Base-by-base conservation (phyloP, 495 filamentous ascomycete species). In the Polyplosphaeria fusca region DNA sequence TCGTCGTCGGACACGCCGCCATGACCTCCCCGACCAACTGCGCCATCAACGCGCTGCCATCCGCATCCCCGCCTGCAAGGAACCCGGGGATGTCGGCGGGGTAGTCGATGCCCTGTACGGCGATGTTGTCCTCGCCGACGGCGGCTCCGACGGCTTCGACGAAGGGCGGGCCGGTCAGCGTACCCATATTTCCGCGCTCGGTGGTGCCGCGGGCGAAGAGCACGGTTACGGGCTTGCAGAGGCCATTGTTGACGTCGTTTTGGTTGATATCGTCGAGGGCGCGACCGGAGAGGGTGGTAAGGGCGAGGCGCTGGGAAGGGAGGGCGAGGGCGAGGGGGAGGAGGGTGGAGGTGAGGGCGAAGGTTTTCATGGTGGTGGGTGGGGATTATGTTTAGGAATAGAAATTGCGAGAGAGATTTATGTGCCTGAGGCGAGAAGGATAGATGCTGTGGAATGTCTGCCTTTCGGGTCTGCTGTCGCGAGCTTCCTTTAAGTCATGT, bases 191-290 rank as follows among this genome's bases (percentile, higher is more conserved):
- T 2, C 71, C 71, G 9, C 24, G 18, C 40, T 71, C 70, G 9
- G 60, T 63, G 2, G 69, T 71, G 19, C 72, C 72, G 24, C 70
- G 66, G 4, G 72, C 72, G 44, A 68, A 74, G 44, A 74, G 67
- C 28, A 73, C 39, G 47, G 70, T 67, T 5, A 72, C 43, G 46
- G 56, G 41, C 18, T 55, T 61, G 46, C 68, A 70, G 14, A 41
- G 45, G 22, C 32, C 51, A 43, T 60, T 49, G 13, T 45, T 52
- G 12, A 62, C 16, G 24, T 62, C 59, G 40, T 56, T 62, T 47
- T 57, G 59, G 5, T 52, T 56, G 7, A 23, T 37, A 47, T 23
- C 52, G 22, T 19, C 44, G n/a, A 61, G 44, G 37, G 43, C 58
- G 48, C 47, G 45, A 7, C 27, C 4, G 16, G 7, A 7, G 12